These are phyloP conservation scores for Mercurialis annua DNA, from an alignment of 345 rosid genomes.

Conservation along the genomic window DNA sequence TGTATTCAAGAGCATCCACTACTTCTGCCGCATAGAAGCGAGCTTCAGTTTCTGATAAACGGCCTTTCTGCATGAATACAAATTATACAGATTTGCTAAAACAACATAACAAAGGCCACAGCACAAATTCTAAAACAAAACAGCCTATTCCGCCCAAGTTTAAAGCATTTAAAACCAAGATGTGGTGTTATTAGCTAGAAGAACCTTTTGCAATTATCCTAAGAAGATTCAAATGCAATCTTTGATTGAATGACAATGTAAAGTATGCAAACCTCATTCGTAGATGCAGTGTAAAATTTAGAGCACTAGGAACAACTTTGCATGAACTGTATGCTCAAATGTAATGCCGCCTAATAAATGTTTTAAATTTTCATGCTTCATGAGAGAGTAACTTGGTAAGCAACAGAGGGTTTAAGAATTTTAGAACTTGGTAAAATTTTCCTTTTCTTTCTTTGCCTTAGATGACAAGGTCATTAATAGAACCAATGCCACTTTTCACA, in stretches of 20 bases:
- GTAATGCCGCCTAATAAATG: not conserved
- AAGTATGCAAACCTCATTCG: too few relatives aligned
- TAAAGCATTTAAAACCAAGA: not conserved
- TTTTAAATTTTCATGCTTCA: not conserved
- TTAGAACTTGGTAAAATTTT: not conserved
- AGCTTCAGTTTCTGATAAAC: slow-evolving; percentile 81
- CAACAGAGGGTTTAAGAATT: too few relatives aligned
- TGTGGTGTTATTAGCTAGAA: not conserved
- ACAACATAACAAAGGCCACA: not conserved
- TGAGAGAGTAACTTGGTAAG: not conserved
- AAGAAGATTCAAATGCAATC: not conserved
- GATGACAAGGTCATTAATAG: too few relatives aligned
- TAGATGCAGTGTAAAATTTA: not conserved
- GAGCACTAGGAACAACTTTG: not conserved
- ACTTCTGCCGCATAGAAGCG: slow-evolving; percentile 89
- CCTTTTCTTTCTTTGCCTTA: too few relatives aligned
- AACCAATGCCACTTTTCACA: not conserved
- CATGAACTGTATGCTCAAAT: not conserved
- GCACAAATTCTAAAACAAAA: not conserved
- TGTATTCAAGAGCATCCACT: slow-evolving; percentile 94
- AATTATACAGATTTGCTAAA: slow-evolving; percentile 15
- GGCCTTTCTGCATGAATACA: slow-evolving; percentile 61
- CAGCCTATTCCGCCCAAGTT: not conserved
- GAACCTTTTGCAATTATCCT: not conserved
- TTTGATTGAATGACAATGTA: not conserved